phyloP scores from a whole-genome alignment of 345 rosid species.

The Camelina neglecta region DNA sequence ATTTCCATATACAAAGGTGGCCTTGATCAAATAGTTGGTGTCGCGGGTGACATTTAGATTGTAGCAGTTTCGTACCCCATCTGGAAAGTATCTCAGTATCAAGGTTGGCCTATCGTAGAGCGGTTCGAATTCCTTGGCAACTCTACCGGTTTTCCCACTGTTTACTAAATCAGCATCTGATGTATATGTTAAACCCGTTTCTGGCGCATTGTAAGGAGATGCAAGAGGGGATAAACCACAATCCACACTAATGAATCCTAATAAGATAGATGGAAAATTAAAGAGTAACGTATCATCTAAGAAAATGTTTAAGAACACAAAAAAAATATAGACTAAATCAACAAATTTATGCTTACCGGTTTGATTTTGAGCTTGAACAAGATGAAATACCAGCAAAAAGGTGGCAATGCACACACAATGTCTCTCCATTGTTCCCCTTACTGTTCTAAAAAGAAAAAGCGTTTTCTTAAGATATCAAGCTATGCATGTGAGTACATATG shows the following conservation, averaged over 20 bases:
- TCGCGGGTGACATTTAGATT: slow-evolving; percentile 35
- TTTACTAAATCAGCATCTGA: slow-evolving; percentile 41
- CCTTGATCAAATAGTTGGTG: slow-evolving; percentile 43
- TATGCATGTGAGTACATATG: slow-evolving; percentile 1
- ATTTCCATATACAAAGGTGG: slow-evolving; percentile 46
- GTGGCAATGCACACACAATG: neutral
- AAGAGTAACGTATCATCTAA: neutral
- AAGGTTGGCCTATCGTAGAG: neutral
- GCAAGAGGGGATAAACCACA: slow-evolving; percentile 38
- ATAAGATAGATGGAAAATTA: neutral
- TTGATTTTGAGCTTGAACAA: slow-evolving; percentile 38
- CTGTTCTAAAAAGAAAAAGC: neutral
- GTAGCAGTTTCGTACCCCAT: slow-evolving; percentile 50
- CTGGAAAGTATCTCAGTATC: slow-evolving; percentile 47
- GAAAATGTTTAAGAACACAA: neutral
- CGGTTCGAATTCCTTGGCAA: slow-evolving; percentile 1
- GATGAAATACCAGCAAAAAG: slow-evolving; percentile 2
- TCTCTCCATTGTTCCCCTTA: slow-evolving; percentile 22
- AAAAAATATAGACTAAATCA: neutral
- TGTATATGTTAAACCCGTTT: slow-evolving; percentile 38
- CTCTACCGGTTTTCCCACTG: slow-evolving; percentile 29
- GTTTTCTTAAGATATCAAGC: neutral
- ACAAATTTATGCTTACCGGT: slow-evolving; percentile 2
- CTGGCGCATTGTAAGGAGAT: slow-evolving; percentile 30
- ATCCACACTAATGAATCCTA: slow-evolving; percentile 50